These are phyloP conservation scores for Cicer pinnatifidum DNA, from an alignment of 306 rosid species.

Conservation along the genomic window DNA sequence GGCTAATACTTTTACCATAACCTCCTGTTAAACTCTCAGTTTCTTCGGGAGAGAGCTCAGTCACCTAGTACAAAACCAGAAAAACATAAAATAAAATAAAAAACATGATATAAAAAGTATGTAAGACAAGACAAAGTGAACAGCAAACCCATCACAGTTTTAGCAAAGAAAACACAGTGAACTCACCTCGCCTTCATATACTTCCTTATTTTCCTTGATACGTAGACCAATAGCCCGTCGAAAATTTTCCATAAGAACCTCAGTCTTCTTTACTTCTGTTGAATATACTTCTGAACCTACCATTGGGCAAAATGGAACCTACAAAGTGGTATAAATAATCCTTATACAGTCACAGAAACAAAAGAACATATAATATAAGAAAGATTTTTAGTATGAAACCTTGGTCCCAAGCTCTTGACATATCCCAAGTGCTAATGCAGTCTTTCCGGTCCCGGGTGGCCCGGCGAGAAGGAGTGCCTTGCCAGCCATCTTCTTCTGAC, in stretches of 20 bases:
- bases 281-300: slow-evolving; percentile 98
- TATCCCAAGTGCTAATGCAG: slow-evolving; percentile 93
- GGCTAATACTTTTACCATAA: slow-evolving; percentile 98
- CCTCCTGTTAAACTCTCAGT: slow-evolving; percentile 89
- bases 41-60: slow-evolving; percentile 96
- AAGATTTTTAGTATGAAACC: slow-evolving; percentile 47
- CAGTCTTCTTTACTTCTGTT: slow-evolving; percentile 95
- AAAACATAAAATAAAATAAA: slow-evolving; percentile 21
- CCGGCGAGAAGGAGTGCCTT: slow-evolving; percentile 95
- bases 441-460: slow-evolving; percentile 98
- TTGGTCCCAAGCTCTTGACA: slow-evolving; percentile 98
- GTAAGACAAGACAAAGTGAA: slow-evolving; percentile 21
- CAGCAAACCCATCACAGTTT: slow-evolving; percentile 24
- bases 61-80: slow-evolving; percentile 60
- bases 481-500: slow-evolving; percentile 98
- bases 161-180: neutral
- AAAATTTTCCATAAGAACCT: slow-evolving; percentile 92
- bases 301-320: slow-evolving; percentile 99
- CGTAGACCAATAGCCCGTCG: slow-evolving; percentile 90
- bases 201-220: slow-evolving; percentile 96
- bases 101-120: slow-evolving; percentile 10
- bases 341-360: neutral
- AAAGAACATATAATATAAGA: neutral
- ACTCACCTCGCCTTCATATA: slow-evolving; percentile 96
- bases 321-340: slow-evolving; percentile 12